phyloP scores from a whole-genome alignment of 2,329 filamentous ascomycete genomes.

The Penicillium oxalicum region DNA sequence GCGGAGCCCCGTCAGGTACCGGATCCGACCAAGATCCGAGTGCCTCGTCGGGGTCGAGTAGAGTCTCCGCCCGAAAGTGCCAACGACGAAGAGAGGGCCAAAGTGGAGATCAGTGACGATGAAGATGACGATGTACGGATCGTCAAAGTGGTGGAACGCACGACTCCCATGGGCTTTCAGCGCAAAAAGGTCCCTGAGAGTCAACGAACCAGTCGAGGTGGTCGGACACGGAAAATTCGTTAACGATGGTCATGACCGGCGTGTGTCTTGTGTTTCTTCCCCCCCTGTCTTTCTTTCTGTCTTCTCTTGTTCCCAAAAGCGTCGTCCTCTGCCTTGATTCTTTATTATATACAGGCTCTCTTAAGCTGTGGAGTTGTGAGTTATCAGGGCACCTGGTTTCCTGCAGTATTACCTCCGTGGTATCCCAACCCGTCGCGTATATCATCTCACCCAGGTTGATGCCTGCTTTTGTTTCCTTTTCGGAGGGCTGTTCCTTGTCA shows the following conservation, averaged over 20 bases:
- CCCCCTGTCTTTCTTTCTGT: conserved; percentile 1
- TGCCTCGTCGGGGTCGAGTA: conserved; percentile 10
- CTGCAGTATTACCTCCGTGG: no score
- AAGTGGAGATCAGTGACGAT: conserved; percentile 25
- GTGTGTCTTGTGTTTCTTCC: conserved; percentile 7
- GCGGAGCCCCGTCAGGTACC: conserved; percentile 14
- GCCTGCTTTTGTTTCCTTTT: no score
- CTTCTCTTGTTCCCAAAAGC: not conserved
- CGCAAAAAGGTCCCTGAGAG: conserved; percentile 15
- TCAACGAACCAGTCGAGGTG: conserved; percentile 9
- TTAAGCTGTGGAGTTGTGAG: no score
- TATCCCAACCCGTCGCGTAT: no score
- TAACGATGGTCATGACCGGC: conserved; percentile 6
- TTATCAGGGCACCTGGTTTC: no score
- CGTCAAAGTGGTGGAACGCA: conserved; percentile 26
- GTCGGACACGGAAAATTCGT: conserved; percentile 23
- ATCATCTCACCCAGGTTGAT: no score
- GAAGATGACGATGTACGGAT: conserved; percentile 26
- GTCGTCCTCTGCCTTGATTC: no score
- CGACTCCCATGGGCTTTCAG: conserved; percentile 17
- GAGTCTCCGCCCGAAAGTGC: conserved; percentile 16
- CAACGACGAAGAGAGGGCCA: conserved; percentile 16
- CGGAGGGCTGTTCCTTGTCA: no score
- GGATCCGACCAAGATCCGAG: conserved; percentile 8
- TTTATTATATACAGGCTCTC: no score